phyloP scores from a whole-genome alignment of 1,284 basidiomycete genomes.

The Coniferiporia sulphurascens region DNA sequence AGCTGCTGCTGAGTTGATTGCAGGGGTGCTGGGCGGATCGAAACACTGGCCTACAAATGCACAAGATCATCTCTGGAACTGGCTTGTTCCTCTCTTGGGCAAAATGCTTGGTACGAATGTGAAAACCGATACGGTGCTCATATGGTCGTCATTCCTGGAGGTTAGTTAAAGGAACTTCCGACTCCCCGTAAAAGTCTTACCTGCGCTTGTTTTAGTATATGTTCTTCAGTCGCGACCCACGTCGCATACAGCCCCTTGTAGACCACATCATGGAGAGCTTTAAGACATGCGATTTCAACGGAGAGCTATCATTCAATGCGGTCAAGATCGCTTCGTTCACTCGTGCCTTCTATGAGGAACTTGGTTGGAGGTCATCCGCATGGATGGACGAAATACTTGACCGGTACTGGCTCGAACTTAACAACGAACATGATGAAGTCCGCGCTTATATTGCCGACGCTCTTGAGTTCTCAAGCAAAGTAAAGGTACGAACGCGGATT shows the following conservation, averaged over 20 bases:
- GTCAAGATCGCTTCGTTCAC: constrained; percentile 58
- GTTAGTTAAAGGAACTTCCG: constrained; percentile 30
- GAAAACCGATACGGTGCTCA: constrained; percentile 59
- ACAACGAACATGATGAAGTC: constrained; percentile 78
- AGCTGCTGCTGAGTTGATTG: constrained; percentile 82
- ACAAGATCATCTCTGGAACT: constrained; percentile 73
- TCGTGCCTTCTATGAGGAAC: constrained; percentile 63
- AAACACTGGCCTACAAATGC: constrained; percentile 84
- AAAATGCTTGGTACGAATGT: constrained; percentile 62
- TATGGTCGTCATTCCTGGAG: constrained; percentile 70
- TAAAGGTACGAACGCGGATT: constrained; percentile 46
- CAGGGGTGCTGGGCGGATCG: constrained; percentile 78
- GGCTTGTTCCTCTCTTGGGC: constrained; percentile 70
- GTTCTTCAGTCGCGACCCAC: constrained; percentile 78
- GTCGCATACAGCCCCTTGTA: constrained; percentile 75
- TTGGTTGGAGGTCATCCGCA: constrained; percentile 74
- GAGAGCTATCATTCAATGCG: constrained; percentile 71
- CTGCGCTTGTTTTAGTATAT: constrained; percentile 45
- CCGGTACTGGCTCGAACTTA: constrained; percentile 67
- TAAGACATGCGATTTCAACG: constrained; percentile 62
- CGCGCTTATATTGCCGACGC: constrained; percentile 71
- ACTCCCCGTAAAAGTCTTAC: too few relatives aligned
- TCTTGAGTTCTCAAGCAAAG: constrained; percentile 67
- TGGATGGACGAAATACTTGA: constrained; percentile 69
- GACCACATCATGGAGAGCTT: constrained; percentile 68